These are phyloP conservation scores for Xylaria scruposa DNA, from an alignment of 495 filamentous ascomycete species.

Conservation along the genomic window DNA sequence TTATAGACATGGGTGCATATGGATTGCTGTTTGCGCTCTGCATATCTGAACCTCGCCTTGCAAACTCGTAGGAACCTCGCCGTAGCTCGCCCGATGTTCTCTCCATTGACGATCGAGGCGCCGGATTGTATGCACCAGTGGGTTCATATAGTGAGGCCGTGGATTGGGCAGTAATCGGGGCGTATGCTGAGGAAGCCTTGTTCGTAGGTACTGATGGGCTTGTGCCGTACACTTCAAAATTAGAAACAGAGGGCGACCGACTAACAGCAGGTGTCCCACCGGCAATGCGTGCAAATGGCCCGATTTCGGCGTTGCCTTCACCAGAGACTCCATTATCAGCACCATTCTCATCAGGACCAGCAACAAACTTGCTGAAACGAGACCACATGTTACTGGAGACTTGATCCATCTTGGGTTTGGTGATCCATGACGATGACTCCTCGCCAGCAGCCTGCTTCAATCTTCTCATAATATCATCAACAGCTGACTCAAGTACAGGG, in stretches of 20 bases:
- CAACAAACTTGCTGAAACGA: conserved; percentile 92
- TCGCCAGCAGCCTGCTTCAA: conserved; percentile 85
- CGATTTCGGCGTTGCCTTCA: conserved; percentile 63
- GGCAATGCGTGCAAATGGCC: conserved; percentile 82
- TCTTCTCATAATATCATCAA: conserved; percentile 84
- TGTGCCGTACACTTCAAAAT: conserved; percentile 71
- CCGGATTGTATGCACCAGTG: conserved; percentile 48
- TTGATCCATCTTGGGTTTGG: conserved; percentile 92
- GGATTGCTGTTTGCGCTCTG: conserved; percentile 41
- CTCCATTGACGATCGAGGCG: conserved; percentile 50
- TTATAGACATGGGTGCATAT: conserved; percentile 41
- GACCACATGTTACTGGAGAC: conserved; percentile 87
- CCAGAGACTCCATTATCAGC: conserved; percentile 64
- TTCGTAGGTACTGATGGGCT: conserved; percentile 47
- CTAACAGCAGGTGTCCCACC: conserved; percentile 83
- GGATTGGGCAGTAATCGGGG: conserved; percentile 40
- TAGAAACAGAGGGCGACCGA: conserved; percentile 74
- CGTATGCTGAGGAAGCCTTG: conserved; percentile 38
- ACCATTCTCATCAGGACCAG: conserved; percentile 79
- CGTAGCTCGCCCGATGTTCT: conserved; percentile 51
- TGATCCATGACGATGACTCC: conserved; percentile 74
- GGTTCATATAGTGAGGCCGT: conserved; percentile 45
- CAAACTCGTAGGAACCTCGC: conserved; percentile 51
- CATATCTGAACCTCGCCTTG: conserved; percentile 52
- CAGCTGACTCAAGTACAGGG: conserved; percentile 68